These are phyloP conservation scores for Mrakia gelida DNA, from an alignment of 768 basidiomycete genomes.

Conservation along the genomic window DNA sequence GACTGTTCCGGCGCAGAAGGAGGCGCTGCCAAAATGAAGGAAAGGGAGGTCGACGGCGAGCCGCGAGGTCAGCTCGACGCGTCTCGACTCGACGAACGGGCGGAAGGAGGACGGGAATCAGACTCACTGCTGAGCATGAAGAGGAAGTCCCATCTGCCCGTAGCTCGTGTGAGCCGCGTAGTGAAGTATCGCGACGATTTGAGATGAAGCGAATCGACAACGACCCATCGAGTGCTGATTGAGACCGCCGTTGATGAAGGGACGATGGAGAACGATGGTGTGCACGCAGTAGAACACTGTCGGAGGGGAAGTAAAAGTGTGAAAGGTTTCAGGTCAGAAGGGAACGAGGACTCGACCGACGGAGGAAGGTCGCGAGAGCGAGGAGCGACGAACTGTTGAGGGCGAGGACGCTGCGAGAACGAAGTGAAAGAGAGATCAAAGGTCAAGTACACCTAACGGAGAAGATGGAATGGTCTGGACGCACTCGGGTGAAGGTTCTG, in stretches of 20 bases:
- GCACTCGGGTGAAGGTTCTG: neutral
- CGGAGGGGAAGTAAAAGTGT: no score
- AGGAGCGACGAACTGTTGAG: neutral
- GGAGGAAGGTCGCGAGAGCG: no score
- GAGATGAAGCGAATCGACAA: neutral
- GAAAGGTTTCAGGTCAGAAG: no score
- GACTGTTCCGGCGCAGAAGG: neutral
- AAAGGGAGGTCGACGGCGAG: neutral
- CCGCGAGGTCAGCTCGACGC: neutral
- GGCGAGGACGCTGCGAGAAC: neutral
- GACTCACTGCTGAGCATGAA: neutral
- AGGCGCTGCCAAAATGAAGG: neutral
- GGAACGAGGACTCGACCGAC: no score
- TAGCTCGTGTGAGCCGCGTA: neutral
- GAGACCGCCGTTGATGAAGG: neutral
- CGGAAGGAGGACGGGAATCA: neutral
- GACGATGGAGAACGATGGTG: neutral
- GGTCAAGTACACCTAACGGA: neutral
- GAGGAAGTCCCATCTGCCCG: neutral
- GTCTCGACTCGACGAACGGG: neutral
- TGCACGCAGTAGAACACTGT: neutral
- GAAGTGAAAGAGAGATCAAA: neutral
- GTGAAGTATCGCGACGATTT: neutral
- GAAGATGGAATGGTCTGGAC: neutral
- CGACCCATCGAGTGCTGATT: neutral